These are phyloP conservation scores for Cucumis hystrix DNA, from an alignment of 306 rosid species.

Conservation along the genomic window DNA sequence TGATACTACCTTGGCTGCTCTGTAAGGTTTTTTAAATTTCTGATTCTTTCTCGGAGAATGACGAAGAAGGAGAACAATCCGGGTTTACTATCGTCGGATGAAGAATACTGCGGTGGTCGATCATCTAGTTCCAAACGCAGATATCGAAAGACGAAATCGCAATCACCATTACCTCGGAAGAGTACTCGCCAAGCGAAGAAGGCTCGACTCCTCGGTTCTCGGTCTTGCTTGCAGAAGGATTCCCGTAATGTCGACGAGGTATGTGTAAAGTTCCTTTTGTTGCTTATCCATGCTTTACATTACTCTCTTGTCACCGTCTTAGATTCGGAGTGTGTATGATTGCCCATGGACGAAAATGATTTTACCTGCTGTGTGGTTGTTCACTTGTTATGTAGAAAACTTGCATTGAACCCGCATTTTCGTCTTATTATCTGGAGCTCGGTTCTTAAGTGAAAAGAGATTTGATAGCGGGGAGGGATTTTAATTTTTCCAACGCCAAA, in stretches of 20 bases:
- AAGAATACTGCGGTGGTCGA: conserved; percentile 26
- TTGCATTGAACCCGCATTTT: background rate
- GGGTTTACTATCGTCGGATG: conserved; percentile 56
- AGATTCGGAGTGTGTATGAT: background rate
- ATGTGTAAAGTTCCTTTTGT: background rate
- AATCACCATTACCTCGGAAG: conserved; percentile 22
- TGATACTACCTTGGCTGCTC: background rate
- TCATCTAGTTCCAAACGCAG: conserved; percentile 23
- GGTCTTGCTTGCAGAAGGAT: conserved; percentile 17
- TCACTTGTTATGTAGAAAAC: background rate
- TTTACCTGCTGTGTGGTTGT: background rate
- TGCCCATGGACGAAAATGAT: background rate
- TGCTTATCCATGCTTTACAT: background rate
- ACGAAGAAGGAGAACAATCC: conserved; percentile 54
- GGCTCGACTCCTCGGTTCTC: conserved; percentile 39
- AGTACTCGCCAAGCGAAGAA: conserved; percentile 44
- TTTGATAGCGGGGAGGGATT: background rate
- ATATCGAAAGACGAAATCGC: conserved; percentile 20
- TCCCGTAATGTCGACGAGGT: conserved; percentile 45
- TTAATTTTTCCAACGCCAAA: background rate
- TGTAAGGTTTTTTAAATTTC: background rate
- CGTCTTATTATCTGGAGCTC: background rate
- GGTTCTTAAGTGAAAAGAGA: background rate
- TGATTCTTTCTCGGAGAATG: conserved; percentile 15
- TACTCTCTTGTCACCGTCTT: background rate